Evolutionary conservation across 176 grass and related monocot species (phyloP), one percentile per base, ranked within the genome.

Genomic region (Carex parvula): DNA sequence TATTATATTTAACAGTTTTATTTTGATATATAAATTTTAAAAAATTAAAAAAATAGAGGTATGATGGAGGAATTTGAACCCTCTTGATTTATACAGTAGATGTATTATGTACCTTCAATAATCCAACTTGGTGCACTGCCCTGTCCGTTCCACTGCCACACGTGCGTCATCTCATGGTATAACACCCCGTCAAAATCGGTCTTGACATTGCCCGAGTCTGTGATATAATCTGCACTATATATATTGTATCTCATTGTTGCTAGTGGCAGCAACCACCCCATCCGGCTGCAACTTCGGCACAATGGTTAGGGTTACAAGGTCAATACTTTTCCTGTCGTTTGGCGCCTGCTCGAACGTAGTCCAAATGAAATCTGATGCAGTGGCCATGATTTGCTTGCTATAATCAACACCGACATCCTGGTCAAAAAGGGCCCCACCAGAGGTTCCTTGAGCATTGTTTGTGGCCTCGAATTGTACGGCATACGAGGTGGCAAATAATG

Each of bases 61-160:
- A 29, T 26, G 26, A 26, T 26, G 26, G 26, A 26, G 26, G 1
- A 6, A 42, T 1, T 44, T 44, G 0, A 44, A 44, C 0, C 0
- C 1, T 0, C 41, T 1, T 1, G 6, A 44, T 44, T 44, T 44
- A 44, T 0, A 44, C 41, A 44, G 29, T 29, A 29, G 29, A 29
- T 29, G 29, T 29, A 44, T 1, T 0, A 1, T 81, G 60, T 64
- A 81, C 80, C 94, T 78, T 90, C 87, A 73, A 91, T 84, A 29
- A 97, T 70, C 0, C 94, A 85, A 0, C 77, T 48, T 7, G 91
- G 81, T 0, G 86, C 90, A 1, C 0, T 1, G 3, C 79, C n/a
- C 29, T 53, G 60, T 37, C 89, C 87, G 48, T 88, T 8, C 95
- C 95, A 98, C 84, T 94, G 95, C 95, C 95, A 98, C n/a, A 94